A percentile compares a stretch with the other conserved stretches of the same genome.
Evolutionary conservation across 202 grass and related monocot genomes (phyloP).

Genomic region (Brachypodium distachyon): DNA sequence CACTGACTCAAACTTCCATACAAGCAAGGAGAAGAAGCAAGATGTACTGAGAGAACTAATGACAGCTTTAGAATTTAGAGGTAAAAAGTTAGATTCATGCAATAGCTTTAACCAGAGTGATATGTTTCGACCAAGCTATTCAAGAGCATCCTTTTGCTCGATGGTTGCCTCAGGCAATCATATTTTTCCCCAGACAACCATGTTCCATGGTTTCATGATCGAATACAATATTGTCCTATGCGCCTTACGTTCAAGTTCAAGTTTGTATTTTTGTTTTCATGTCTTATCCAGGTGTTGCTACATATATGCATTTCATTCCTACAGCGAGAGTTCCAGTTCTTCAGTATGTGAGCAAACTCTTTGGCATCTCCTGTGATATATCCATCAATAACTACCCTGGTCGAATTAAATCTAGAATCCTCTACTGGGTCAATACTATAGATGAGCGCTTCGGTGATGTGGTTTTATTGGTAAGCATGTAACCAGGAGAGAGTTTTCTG

Average conservation of each 20-base stretch:
- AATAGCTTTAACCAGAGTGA: background rate
- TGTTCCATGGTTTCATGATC: background rate
- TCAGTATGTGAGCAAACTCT: conserved; percentile 46
- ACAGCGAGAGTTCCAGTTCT: conserved; percentile 81
- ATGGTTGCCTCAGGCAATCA: background rate
- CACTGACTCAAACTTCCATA: background rate
- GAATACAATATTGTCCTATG: too few species aligned
- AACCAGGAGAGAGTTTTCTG: background rate
- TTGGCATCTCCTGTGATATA: conserved; percentile 77
- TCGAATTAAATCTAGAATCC: conserved; percentile 62
- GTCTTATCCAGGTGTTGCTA: conserved; percentile 46
- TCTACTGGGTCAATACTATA: conserved; percentile 52
- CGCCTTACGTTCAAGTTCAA: background rate
- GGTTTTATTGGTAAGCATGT: conserved; percentile 69
- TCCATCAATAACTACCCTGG: conserved; percentile 69
- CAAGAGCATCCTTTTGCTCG: background rate
- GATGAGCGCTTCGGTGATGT: conserved; percentile 74
- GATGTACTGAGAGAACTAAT: conserved; percentile 39
- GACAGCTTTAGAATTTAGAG: conserved; percentile 34
- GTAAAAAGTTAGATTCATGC: conserved; percentile 29
- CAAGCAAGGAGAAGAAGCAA: conserved; percentile 37
- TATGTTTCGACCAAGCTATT: background rate
- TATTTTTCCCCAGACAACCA: background rate
- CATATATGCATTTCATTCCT: conserved; percentile 52
- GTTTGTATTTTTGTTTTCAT: conserved; percentile 4